Evolutionary conservation across 768 basidiomycete genomes (phyloP), one percentile per base, ranked within the genome.

Genomic region (Russula dissimulans): DNA sequence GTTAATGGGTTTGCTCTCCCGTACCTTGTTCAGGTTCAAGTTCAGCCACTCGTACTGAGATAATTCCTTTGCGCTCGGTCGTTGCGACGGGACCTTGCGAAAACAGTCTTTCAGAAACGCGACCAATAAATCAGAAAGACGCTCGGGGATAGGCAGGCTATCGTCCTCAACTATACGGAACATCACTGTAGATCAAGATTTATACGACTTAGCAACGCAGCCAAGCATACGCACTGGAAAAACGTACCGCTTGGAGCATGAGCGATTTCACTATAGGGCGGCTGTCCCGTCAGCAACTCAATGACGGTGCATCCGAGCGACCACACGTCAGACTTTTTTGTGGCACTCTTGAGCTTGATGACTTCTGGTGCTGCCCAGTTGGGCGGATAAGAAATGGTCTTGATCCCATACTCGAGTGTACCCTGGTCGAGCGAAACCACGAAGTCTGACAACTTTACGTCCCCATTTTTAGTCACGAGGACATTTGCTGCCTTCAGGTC

Each of bases 81-180:
- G 83, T 66, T 79, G 76, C 26, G 72, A 68, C 17, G 95, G 93
- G 65, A 95, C 84, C 73, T 97, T 98, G 69, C 87, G 74, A 75
- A 97, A 97, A 71, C 95, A 98, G 64, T 80, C 78, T 22, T 71
- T 77, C 22, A 98, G 74, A 72, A 98, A 98, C 69, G 91, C 83
- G 57, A 77, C 72, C 10, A 97, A 77, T 17, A 82, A 77, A n/a
- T 79, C 78, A 3, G 93, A 92, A 66, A 85, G 86, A 9, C 77
- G 81, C 14, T 86, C 83, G 0, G 95, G 95, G 46, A 97, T 72
- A 3, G 91, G 91, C 32, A 95, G 95, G 76, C 82, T 84, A 4
- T 82, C 82, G 67, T 97, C 94, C 68, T 97, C 94, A 26, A 98
- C 94, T 69, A 98, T 97, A 32, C 87, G 87, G 77, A 93, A 98